Evolutionary conservation across 1,139 yeast genomes (phyloP).

Genomic region (Sugiyamaella grinbergsii): DNA sequence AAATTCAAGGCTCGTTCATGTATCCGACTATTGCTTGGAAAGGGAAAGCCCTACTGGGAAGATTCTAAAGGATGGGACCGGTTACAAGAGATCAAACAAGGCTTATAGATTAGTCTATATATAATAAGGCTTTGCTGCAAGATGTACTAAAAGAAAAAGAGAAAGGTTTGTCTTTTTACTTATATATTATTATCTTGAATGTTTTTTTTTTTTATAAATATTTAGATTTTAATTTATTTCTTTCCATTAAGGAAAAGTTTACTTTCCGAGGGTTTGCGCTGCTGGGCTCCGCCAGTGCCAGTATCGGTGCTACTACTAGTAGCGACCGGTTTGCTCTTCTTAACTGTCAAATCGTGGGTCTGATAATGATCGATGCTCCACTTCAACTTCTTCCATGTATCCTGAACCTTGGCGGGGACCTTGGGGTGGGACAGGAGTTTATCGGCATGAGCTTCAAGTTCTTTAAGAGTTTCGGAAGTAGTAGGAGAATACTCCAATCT

Average conservation of each 20-base stretch:
- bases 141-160: too few species aligned
- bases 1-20: conserved; percentile 76
- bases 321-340: conserved; percentile 12
- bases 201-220: not conserved
- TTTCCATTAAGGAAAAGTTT: conserved; percentile 17
- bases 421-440: conserved; percentile 55
- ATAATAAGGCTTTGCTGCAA: too few species aligned
- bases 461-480: conserved; percentile 65
- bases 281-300: conserved; percentile 1
- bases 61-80: conserved; percentile 76
- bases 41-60: conserved; percentile 80
- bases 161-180: not conserved
- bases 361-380: conserved; percentile 32
- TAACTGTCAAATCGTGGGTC: conserved; percentile 17
- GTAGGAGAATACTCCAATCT: conserved; percentile 72
- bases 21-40: conserved; percentile 73
- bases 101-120: conserved; percentile 28
- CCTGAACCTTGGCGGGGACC: conserved; percentile 54
- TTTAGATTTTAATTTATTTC: conserved; percentile 2
- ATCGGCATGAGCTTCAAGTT: conserved; percentile 65
- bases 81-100: conserved; percentile 57
- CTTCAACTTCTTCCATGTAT: conserved; percentile 61
- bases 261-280: conserved; percentile 17
- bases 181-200: conserved; percentile 6
- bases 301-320: not conserved